A percentile compares a stretch with the other conserved stretches of the same genome.
Conservation (phyloP, 352 stramenopile species). For the Pythium chondricola region DNA sequence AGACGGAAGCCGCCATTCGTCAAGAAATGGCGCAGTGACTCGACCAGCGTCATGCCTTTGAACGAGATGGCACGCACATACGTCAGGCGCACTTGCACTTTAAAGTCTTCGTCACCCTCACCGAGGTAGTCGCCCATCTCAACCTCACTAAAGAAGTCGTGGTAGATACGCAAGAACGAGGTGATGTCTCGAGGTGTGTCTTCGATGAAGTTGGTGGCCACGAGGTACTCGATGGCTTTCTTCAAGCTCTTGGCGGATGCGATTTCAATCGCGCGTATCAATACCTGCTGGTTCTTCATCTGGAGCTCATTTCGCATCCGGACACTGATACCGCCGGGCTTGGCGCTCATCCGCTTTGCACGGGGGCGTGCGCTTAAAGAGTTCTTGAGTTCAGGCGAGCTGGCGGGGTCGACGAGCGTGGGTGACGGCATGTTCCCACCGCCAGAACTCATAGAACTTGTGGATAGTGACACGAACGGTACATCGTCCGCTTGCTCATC, state of each 20-base stretch:
- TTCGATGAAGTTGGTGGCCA: conserved; percentile 85
- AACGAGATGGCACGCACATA: conserved; percentile 96
- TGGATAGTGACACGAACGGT: neutral
- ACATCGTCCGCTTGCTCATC: conserved; percentile 40
- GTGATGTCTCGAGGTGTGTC: conserved; percentile 87
- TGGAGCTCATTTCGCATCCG: conserved; percentile 81
- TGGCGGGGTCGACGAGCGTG: neutral
- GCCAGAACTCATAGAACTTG: neutral
- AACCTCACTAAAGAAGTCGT: conserved; percentile 87
- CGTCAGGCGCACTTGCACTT: conserved; percentile 91
- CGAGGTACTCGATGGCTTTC: conserved; percentile 80
- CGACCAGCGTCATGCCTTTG: conserved; percentile 95
- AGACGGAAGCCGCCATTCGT: conserved; percentile 96
- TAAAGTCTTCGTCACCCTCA: conserved; percentile 86
- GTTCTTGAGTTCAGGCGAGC: conserved; percentile 1
- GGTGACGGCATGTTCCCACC: too few relatives aligned
- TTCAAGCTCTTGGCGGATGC: conserved; percentile 78
- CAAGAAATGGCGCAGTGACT: conserved; percentile 95
- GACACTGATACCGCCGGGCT: conserved; percentile 50
- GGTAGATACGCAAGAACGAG: conserved; percentile 93
- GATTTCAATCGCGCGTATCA: conserved; percentile 80
- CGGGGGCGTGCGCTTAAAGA: neutral
- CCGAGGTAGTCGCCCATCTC: conserved; percentile 95
- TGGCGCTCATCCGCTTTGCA: conserved; percentile 9
- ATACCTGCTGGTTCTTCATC: conserved; percentile 71